Conservation (phyloP, 331 rosid species). For the Phaseolus coccineus region DNA sequence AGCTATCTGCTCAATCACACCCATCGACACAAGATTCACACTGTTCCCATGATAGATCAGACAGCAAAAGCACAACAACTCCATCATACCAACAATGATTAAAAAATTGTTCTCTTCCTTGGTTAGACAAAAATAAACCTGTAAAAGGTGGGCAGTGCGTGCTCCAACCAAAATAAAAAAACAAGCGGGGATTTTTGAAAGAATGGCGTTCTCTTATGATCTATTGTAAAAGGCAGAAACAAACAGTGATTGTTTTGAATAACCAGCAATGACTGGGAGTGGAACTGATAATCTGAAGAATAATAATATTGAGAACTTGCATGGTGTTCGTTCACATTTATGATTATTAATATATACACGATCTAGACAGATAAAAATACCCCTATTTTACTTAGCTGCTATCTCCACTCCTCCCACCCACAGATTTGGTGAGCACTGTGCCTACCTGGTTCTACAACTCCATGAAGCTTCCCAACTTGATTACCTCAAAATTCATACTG, state of each 20-base stretch:
- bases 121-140: conserved; percentile 1
- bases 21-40: neutral
- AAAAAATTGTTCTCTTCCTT: neutral
- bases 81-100: conserved; percentile 1
- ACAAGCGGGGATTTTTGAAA: neutral
- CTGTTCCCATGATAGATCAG: conserved; percentile 13
- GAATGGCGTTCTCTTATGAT: too few relatives aligned
- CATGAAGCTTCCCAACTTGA: conserved; percentile 47
- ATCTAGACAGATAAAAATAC: conserved; percentile 39
- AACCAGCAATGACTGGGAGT: neutral
- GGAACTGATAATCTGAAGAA: conserved; percentile 27
- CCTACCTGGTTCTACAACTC: conserved; percentile 43
- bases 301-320: conserved; percentile 33
- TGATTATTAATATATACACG: conserved; percentile 37
- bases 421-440: conserved; percentile 39
- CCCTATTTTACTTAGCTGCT: conserved; percentile 41
- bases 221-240: neutral
- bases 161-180: conserved; percentile 3
- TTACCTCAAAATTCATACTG: conserved; percentile 48
- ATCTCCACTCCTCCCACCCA: conserved; percentile 18
- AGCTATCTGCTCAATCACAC: conserved; percentile 25
- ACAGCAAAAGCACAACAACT: conserved; percentile 1
- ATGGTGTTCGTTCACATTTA: conserved; percentile 47
- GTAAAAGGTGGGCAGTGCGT: neutral
- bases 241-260: neutral